Conservation (phyloP, 2,329 filamentous ascomycete genomes). For the Akanthomyces dipterigenus region DNA sequence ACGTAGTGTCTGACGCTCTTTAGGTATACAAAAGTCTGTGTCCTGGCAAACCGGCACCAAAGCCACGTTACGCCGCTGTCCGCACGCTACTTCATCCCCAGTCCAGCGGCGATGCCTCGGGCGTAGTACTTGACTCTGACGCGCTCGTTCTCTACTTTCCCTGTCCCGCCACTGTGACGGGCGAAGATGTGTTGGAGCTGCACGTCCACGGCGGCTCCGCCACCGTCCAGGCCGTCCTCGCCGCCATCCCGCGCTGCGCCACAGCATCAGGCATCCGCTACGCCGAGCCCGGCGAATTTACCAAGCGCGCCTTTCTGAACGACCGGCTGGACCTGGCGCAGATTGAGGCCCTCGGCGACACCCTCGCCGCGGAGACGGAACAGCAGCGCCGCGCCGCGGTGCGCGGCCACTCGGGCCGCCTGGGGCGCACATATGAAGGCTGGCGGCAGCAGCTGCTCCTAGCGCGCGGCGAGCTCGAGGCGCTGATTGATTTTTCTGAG, state of each 20-base stretch:
- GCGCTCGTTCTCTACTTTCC: conserved; percentile 82
- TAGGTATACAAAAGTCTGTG: conserved; percentile 48
- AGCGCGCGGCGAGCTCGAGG: conserved; percentile 86
- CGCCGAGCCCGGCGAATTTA: conserved; percentile 94
- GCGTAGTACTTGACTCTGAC: conserved; percentile 62
- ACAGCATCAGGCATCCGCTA: conserved; percentile 55
- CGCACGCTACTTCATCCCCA: conserved; percentile 61
- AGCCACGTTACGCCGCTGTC: conserved; percentile 57
- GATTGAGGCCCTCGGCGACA: conserved; percentile 60
- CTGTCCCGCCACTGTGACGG: conserved; percentile 74
- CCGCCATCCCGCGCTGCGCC: conserved; percentile 59
- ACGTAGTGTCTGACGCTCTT: not conserved
- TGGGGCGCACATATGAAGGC: conserved; percentile 70
- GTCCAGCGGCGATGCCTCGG: conserved; percentile 2
- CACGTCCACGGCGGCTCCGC: conserved; percentile 92
- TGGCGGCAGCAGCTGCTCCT: conserved; percentile 75
- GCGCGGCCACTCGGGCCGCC: conserved; percentile 61
- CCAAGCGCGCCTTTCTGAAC: conserved; percentile 83
- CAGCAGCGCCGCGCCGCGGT: conserved; percentile 86
- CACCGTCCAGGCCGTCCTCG: conserved; percentile 77
- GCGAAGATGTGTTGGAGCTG: conserved; percentile 85
- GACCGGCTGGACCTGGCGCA: conserved; percentile 80
- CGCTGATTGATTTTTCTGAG: conserved; percentile 93
- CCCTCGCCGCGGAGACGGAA: conserved; percentile 69
- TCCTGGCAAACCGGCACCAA: conserved; percentile 37